phyloP scores from a whole-genome alignment of 371 early-diverging fungal genomes.

The Mortierella sp. region DNA sequence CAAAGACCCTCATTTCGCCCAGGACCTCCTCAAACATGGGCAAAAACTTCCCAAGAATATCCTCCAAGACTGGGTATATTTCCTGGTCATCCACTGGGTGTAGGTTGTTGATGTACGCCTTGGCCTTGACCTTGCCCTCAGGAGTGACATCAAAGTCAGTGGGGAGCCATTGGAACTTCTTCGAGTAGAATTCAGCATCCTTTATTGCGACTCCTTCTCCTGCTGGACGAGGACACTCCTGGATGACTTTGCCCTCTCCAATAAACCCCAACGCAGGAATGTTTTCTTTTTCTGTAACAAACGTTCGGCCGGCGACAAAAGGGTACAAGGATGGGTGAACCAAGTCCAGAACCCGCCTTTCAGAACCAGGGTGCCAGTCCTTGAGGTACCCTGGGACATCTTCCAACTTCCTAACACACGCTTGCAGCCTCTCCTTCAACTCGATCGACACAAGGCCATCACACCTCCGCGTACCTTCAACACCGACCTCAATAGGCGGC shows the following conservation, averaged over 20 bases:
- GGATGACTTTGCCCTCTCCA: not conserved
- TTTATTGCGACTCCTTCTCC: constrained; percentile 18
- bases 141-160: constrained; percentile 62
- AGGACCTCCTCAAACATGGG: constrained; percentile 62
- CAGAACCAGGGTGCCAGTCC: constrained; percentile 70
- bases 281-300: constrained; percentile 19
- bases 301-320: constrained; percentile 39
- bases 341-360: constrained; percentile 69
- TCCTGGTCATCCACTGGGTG: constrained; percentile 60
- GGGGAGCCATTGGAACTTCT: constrained; percentile 57
- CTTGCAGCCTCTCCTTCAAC: constrained; percentile 31
- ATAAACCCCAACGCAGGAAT: constrained; percentile 11
- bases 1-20: constrained; percentile 32
- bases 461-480: constrained; percentile 56
- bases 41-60: constrained; percentile 56
- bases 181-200: constrained; percentile 20
- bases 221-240: not conserved
- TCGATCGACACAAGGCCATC: constrained; percentile 48
- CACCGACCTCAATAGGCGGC: no score
- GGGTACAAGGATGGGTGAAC: no score
- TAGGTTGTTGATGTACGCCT: constrained; percentile 75
- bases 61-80: constrained; percentile 59
- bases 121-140: constrained; percentile 52
- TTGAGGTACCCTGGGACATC: constrained; percentile 51
- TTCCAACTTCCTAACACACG: constrained; percentile 50